phyloP scores from a whole-genome alignment of 2,329 filamentous ascomycete species.

The Phialophora chinensis region DNA sequence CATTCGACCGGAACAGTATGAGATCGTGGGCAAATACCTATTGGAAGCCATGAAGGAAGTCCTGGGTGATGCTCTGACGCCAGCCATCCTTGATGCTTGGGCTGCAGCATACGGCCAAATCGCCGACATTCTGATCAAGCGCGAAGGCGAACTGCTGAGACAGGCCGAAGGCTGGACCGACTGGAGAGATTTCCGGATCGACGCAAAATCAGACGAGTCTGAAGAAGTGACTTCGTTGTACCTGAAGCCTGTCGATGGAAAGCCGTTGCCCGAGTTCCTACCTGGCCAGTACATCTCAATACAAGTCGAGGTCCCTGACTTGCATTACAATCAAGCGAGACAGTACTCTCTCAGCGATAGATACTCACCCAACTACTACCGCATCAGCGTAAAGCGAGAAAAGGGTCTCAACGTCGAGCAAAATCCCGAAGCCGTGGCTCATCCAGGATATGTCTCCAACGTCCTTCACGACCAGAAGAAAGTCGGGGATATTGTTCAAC shows the following conservation, averaged over 20 bases:
- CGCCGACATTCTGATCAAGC: conserved; percentile 71
- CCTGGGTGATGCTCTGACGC: conserved; percentile 70
- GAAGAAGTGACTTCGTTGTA: conserved; percentile 74
- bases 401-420: conserved; percentile 55
- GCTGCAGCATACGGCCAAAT: conserved; percentile 73
- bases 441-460: conserved; percentile 72
- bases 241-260: conserved; percentile 66
- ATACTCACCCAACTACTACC: conserved; percentile 60
- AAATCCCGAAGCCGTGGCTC: conserved; percentile 54
- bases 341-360: conserved; percentile 75
- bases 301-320: conserved; percentile 61
- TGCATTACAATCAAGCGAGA: conserved; percentile 67
- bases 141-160: conserved; percentile 67
- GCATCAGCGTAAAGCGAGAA: conserved; percentile 74
- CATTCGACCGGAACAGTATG: conserved; percentile 71
- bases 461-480: conserved; percentile 67
- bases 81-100: conserved; percentile 71
- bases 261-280: conserved; percentile 65
- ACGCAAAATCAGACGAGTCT: conserved; percentile 68
- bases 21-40: conserved; percentile 71
- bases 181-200: conserved; percentile 71
- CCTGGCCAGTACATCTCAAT: conserved; percentile 77
- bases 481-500: conserved; percentile 66
- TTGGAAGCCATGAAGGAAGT: conserved; percentile 70
- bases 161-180: conserved; percentile 60